Evolutionary conservation across 257 asterid species (phyloP), one percentile per base, ranked within the genome.

Genomic region (Capsicum baccatum): DNA sequence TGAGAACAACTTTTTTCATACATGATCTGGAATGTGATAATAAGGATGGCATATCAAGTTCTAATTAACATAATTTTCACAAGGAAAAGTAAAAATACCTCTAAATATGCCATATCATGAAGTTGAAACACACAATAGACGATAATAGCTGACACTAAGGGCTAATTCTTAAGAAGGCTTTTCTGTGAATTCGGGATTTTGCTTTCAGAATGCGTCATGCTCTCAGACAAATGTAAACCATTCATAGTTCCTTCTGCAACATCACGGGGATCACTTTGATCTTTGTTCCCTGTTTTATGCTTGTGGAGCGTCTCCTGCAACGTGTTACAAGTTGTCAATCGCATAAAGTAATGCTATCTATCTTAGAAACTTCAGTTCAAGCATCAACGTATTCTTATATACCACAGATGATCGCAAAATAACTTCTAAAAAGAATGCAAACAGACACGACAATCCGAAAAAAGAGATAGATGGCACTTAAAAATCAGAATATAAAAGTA

Each of bases 51-150:
- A 62, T 21, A 62, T 62, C 69, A 62, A 62, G 39, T 8, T 60
- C 67, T n/a, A 62, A 62, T 62, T 21, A 19, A 21, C 69, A 62
- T 9, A 21, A 62, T 19, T 10, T 16, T 62, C 69, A 60, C 12
- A 33, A 66, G 42, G 47, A 66, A 33, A 33, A 7, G 42, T 11
- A 66, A 66, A 68, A 69, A 54, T 87, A 94, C 98, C 94, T 94
- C 97, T 0, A 90, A 67, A 90, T 94, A 94, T 60, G 98, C 97
- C 93, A 94, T 94, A 83, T 92, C 97, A 84, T 91, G 98, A 85
- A 94, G 97, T 44, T 93, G 91, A 91, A 94, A 90, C 66, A 93
- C 80, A 71, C 97, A 93, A 80, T 93, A 94, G 4, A 91, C 91
- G 9, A 92, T 85, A 69, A 94, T 87, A 64, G 98, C 89, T 8